A percentile compares a stretch with the other conserved stretches of the same genome.
Evolutionary conservation across 177 flowering plant genomes (phyloP).

Genomic region (Vitis hybrid): DNA sequence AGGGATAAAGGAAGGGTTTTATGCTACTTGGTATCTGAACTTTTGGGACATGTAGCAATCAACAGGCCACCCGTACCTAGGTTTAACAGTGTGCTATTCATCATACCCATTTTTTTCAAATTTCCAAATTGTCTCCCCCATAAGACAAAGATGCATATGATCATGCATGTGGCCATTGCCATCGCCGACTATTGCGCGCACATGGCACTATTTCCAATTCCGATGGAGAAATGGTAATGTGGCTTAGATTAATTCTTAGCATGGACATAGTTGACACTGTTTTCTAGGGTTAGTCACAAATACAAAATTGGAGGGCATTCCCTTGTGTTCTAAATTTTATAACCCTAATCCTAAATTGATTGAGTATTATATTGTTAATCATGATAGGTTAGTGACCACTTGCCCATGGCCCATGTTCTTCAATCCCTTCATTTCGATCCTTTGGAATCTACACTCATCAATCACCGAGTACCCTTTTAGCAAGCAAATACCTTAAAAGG

Average conservation of each 20-base stretch:
- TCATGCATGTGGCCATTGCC: not conserved
- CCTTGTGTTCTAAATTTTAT: no score
- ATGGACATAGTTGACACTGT: not conserved
- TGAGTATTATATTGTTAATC: no score
- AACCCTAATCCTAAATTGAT: no score
- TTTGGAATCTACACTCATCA: constrained; percentile 1
- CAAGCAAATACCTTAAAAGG: not conserved
- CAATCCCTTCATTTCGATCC: constrained; percentile 8
- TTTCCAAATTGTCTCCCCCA: constrained; percentile 3
- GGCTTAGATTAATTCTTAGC: no score
- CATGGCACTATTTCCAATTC: constrained; percentile 1
- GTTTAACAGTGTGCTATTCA: not conserved
- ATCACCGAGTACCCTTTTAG: not conserved
- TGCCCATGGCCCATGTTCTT: constrained; percentile 15
- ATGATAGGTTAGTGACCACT: constrained; percentile 2
- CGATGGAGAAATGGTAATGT: not conserved
- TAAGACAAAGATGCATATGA: not conserved
- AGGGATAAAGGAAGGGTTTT: not conserved
- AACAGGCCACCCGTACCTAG: not conserved
- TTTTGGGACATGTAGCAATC: not conserved
- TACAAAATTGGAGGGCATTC: not conserved
- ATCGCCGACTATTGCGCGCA: not conserved
- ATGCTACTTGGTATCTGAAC: not conserved
- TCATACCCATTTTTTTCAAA: not conserved
- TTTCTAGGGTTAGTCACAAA: not conserved